These are phyloP conservation scores for Wolfiporia cocos DNA, from an alignment of 1,284 basidiomycete species.

Conservation along the genomic window DNA sequence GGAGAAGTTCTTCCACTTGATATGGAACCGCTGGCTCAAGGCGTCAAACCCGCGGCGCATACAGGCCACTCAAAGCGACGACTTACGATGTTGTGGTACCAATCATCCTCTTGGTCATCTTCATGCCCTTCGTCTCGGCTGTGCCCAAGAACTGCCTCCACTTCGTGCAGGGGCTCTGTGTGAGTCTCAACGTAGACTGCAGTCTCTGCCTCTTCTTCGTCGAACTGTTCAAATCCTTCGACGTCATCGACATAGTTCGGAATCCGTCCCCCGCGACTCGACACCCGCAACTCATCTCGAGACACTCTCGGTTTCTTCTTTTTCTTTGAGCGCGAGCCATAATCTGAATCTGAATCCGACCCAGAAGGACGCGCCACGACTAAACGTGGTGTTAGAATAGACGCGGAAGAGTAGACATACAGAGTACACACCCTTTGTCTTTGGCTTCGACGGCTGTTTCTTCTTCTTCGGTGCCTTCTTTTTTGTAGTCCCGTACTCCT, in stretches of 20 bases:
- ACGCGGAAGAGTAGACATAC: conserved; percentile 5
- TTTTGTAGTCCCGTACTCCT: conserved; percentile 55
- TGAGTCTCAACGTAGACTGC: conserved; percentile 47
- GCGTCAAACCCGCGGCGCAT: conserved; percentile 1
- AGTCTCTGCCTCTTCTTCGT: conserved; percentile 47
- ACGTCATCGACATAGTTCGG: conserved; percentile 85
- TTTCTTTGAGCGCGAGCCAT: conserved; percentile 81
- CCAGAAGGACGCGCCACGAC: conserved; percentile 39
- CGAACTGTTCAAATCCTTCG: conserved; percentile 76
- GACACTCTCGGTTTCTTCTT: conserved; percentile 65
- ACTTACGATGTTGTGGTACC: conserved; percentile 81
- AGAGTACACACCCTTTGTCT: conserved; percentile 51
- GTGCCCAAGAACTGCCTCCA: conserved; percentile 82
- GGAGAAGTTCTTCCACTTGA: conserved; percentile 95
- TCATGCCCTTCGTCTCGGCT: conserved; percentile 76
- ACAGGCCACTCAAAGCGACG: conserved; percentile 11
- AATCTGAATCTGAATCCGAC: conserved; percentile 81
- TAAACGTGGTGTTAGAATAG: conserved; percentile 17
- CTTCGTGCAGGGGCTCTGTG: conserved; percentile 65
- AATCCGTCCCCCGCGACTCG: conserved; percentile 75
- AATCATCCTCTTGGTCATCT: conserved; percentile 72
- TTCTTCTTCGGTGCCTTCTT: conserved; percentile 65
- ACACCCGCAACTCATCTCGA: conserved; percentile 70
- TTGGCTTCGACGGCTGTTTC: conserved; percentile 55
- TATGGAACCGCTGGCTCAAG: conserved; percentile 77